Base-by-base conservation (phyloP, 2,329 filamentous ascomycete species). In the Arachnomyces sp. region DNA sequence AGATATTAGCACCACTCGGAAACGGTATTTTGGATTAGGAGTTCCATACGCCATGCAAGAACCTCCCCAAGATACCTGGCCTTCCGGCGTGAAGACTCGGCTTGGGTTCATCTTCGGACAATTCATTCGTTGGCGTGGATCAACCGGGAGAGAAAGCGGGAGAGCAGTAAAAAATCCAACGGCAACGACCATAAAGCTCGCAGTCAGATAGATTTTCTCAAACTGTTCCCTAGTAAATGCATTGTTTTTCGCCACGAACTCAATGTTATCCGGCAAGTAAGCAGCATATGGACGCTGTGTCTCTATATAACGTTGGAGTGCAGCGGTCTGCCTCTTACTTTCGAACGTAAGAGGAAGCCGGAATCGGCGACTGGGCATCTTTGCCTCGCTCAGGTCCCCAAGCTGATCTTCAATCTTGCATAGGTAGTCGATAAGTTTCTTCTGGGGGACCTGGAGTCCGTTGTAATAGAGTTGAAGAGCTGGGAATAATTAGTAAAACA, bases 231-330 rank as follows among this genome's bases (percentile, higher is more conserved):
- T 55, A 1, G 53, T 57, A 42, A 77, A 68, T 3, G 69, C 73
- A 46, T 77, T 77, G 53, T 74, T 75, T 46, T 68, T 69, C 1
- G 72, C 72, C 5, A 67, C 56, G 41, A 82, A 83, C 1, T 72
- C 66, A 31, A 80, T 65, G 39, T 81, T 81, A 47, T 77, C 74
- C 0, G 79, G 79, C 0, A 82, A 64, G 52, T 79, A 83, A 0
- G 75, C 71, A 0, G 79, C 79, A 36, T 77, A 71, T 1, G 73
- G 68, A 5, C 79, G 69, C 45, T 80, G 77, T 1, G 77, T 81
- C 16, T 74, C 73, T 52, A 73, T 73, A 55, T 83, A 83, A 3
- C 78, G 68, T 34, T 74, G 61, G 1, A 78, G 69, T 0, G 78
- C 77, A 28, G 74, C 69, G 14, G 67, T 54, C 42, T 63, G 59